Evolutionary conservation across 2,329 filamentous ascomycete species (phyloP).

Genomic region (Paraconiothyrium sp.): DNA sequence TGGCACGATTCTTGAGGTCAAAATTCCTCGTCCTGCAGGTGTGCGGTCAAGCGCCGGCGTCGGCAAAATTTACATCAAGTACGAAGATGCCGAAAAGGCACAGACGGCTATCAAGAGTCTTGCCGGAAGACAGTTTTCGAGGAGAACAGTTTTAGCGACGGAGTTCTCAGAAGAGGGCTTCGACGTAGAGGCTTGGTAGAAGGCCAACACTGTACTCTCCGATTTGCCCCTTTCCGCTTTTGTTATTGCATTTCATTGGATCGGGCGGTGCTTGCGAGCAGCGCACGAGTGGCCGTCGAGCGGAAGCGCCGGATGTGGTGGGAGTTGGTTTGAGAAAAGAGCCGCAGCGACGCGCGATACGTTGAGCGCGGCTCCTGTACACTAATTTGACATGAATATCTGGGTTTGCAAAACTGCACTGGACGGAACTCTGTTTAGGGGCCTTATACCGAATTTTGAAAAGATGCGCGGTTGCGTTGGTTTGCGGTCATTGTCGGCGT

Average conservation of each 20-base stretch:
- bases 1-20: slow-evolving; percentile 84
- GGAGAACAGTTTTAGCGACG: slow-evolving; percentile 94
- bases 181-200: slow-evolving; percentile 84
- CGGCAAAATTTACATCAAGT: slow-evolving; percentile 98
- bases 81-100: slow-evolving; percentile 78
- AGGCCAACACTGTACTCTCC: not conserved
- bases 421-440: not conserved
- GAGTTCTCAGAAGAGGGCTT: slow-evolving; percentile 99
- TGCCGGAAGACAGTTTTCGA: slow-evolving; percentile 93
- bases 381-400: slow-evolving; percentile 21
- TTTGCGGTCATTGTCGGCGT: not conserved
- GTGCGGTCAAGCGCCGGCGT: slow-evolving; percentile 88
- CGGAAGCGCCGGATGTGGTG: not conserved
- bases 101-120: slow-evolving; percentile 88
- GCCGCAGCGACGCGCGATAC: not conserved
- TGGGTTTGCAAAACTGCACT: slow-evolving; percentile 7
- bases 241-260: slow-evolving; percentile 11
- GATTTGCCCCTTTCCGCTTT: slow-evolving; percentile 34
- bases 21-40: slow-evolving; percentile 87
- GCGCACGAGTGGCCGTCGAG: not conserved
- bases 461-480: not conserved
- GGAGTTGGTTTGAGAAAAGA: not conserved
- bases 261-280: slow-evolving; percentile 1
- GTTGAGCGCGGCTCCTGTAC: slow-evolving; percentile 13
- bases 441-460: not conserved